Conservation (phyloP, 768 basidiomycete species). For the Phylloporus sp. region DNA sequence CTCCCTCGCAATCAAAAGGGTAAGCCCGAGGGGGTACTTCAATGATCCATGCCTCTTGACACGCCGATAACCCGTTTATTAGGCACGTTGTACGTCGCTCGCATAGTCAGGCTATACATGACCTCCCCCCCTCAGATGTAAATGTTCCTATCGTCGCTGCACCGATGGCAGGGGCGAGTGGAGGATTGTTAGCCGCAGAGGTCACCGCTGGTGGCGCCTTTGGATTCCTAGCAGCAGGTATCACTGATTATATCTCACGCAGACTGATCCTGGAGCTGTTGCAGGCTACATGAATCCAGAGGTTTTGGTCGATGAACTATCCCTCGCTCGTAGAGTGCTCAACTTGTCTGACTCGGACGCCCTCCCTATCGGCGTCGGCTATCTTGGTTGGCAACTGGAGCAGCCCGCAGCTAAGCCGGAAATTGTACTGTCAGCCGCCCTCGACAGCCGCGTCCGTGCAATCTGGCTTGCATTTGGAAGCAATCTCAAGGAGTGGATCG, state of each 20-base stretch:
- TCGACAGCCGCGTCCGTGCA: conserved; percentile 55
- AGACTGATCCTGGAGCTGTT: conserved; percentile 5
- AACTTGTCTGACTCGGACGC: conserved; percentile 28
- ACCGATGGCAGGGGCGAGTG: conserved; percentile 70
- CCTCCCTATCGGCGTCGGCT: conserved; percentile 70
- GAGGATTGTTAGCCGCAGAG: conserved; percentile 57
- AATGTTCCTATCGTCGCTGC: conserved; percentile 58
- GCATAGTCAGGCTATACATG: neutral
- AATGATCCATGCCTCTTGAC: conserved; percentile 16
- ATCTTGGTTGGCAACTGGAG: conserved; percentile 70
- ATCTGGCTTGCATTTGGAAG: conserved; percentile 76
- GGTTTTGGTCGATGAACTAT: conserved; percentile 47
- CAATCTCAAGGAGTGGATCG: conserved; percentile 56
- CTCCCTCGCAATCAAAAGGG: neutral
- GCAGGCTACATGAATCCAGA: conserved; percentile 48
- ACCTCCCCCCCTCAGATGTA: conserved; percentile 38
- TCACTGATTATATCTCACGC: neutral
- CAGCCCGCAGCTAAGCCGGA: conserved; percentile 36
- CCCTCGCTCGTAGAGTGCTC: conserved; percentile 47
- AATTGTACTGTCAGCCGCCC: conserved; percentile 44
- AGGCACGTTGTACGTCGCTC: conserved; percentile 34
- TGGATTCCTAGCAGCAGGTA: conserved; percentile 70
- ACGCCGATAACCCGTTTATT: conserved; percentile 49
- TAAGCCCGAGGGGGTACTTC: too few species aligned
- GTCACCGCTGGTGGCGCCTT: conserved; percentile 70